phyloP scores from a whole-genome alignment of 371 early-diverging fungal species.

The Parasitella parasitica region DNA sequence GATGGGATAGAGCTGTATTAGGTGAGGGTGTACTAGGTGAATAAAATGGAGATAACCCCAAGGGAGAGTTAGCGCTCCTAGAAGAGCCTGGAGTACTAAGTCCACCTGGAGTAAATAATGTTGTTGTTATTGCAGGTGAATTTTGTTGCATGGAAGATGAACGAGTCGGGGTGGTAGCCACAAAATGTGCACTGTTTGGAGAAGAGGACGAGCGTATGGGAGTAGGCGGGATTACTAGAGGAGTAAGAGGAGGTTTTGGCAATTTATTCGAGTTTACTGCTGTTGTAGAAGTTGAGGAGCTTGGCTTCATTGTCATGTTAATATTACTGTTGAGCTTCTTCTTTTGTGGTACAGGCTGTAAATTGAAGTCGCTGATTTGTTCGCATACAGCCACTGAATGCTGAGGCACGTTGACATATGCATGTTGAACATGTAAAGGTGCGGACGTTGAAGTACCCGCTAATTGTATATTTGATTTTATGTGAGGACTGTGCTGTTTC shows the following conservation, averaged over 20 bases:
- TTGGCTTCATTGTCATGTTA: not conserved
- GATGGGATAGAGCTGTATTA: not conserved
- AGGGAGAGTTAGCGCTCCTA: slow-evolving; percentile 10
- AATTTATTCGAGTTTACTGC: not conserved
- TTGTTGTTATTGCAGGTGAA: not conserved
- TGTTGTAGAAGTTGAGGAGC: slow-evolving; percentile 2
- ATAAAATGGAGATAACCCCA: slow-evolving; percentile 10
- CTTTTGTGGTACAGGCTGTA: slow-evolving; percentile 24
- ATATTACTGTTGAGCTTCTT: slow-evolving; percentile 6
- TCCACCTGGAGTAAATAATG: slow-evolving; percentile 8
- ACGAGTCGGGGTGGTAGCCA: slow-evolving; percentile 13
- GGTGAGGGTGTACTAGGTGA: slow-evolving; percentile 22
- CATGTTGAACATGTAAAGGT: slow-evolving; percentile 11
- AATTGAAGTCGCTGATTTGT: not conserved
- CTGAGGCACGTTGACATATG: slow-evolving; percentile 4
- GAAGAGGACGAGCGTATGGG: slow-evolving; percentile 18
- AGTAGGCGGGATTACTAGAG: slow-evolving; percentile 29
- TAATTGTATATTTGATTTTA: slow-evolving; percentile 22
- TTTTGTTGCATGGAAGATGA: slow-evolving; percentile 17
- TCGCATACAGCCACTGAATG: slow-evolving; percentile 10
- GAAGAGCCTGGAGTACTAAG: slow-evolving; percentile 18
- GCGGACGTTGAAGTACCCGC: not conserved
- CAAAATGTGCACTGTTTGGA: slow-evolving; percentile 1
- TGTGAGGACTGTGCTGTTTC: too few relatives aligned
- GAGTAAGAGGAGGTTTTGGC: slow-evolving; percentile 25